phyloP scores from a whole-genome alignment of 169 alveolate species.

The Plasmodium blacklocki region DNA sequence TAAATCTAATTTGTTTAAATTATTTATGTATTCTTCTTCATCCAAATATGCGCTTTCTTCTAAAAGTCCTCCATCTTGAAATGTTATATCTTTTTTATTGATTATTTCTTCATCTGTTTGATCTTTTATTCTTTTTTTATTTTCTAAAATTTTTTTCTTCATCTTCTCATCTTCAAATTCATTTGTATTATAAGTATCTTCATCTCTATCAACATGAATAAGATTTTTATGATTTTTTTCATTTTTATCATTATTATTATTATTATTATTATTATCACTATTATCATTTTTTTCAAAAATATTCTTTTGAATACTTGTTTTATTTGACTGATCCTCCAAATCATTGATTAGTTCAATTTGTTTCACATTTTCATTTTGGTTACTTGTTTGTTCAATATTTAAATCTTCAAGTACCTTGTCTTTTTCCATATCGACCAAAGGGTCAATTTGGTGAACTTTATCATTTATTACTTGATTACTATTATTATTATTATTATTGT shows the following conservation, averaged over 20 bases:
- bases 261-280: neutral
- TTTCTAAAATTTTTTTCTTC: neutral
- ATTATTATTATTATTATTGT: conserved; percentile 36
- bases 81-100: conserved; percentile 63
- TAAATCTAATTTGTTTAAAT: conserved; percentile 64
- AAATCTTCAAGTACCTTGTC: neutral
- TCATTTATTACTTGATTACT: neutral
- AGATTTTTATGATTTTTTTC: neutral
- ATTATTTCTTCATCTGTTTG: neutral
- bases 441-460: neutral
- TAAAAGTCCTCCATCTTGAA: conserved; percentile 19
- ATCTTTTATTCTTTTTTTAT: neutral
- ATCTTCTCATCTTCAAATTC: neutral
- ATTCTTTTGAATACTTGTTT: neutral
- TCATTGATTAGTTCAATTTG: neutral
- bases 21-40: conserved; percentile 61
- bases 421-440: neutral
- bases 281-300: neutral
- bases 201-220: neutral
- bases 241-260: neutral
- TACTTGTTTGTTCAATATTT: neutral
- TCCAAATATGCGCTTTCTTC: conserved; percentile 36
- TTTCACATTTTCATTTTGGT: neutral
- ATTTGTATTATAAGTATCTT: neutral
- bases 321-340: neutral